A percentile compares a stretch with the other conserved stretches of the same genome.
These are phyloP conservation scores for Vitis riparia DNA, from an alignment of 164 flowering plant species.

Conservation along the genomic window DNA sequence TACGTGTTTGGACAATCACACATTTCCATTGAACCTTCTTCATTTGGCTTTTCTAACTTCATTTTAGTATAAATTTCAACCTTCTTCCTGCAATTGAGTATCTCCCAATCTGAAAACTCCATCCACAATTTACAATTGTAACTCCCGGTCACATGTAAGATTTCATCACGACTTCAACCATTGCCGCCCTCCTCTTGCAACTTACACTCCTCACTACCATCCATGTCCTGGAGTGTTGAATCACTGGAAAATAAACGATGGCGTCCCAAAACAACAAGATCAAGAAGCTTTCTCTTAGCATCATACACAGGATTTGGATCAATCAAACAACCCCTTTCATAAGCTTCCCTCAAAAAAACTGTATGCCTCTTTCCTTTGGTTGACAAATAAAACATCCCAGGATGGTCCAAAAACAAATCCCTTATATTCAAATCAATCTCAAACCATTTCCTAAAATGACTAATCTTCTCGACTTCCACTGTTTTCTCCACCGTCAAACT, in stretches of 20 bases:
- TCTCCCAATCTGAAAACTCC: too few species aligned
- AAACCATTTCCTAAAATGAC: conserved; percentile 87
- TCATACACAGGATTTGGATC: conserved; percentile 76
- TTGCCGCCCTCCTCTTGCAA: too few species aligned
- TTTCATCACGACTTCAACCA: too few species aligned
- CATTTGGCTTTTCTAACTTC: too few species aligned
- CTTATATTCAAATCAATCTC: conserved; percentile 81
- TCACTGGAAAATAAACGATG: conserved; percentile 28
- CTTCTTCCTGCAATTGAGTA: too few species aligned
- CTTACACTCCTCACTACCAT: too few species aligned
- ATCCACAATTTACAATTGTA: too few species aligned
- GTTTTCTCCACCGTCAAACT: conserved; percentile 86
- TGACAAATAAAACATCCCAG: conserved; percentile 83
- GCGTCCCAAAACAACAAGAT: conserved; percentile 73
- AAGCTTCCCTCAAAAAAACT: conserved; percentile 83
- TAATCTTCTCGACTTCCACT: conserved; percentile 96
- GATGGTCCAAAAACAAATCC: conserved; percentile 89
- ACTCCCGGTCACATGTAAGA: too few species aligned
- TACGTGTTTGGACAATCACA: too few species aligned
- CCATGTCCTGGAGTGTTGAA: too few species aligned
- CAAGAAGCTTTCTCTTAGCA: conserved; percentile 75
- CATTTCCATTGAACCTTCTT: too few species aligned
- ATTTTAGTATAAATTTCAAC: too few species aligned
- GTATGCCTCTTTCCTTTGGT: conserved; percentile 82
- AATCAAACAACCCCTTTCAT: conserved; percentile 67